Conservation (phyloP, 257 asterid genomes). For the Vinca minor region DNA sequence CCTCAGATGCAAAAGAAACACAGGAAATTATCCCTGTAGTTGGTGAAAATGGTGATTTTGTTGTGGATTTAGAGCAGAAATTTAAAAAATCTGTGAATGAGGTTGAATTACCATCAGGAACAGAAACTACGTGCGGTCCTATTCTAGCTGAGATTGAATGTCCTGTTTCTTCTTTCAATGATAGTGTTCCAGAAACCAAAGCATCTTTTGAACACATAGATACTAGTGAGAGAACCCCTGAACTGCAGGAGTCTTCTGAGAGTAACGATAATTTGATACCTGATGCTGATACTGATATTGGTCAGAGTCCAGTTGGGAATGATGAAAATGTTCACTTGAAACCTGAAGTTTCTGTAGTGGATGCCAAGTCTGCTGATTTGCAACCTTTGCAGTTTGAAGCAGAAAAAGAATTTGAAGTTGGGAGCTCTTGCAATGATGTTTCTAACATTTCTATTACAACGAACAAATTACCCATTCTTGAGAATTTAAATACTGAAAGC, state of each 20-base stretch:
- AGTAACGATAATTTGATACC: background rate
- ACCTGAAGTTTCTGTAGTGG: too few relatives aligned
- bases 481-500: conserved; percentile 21
- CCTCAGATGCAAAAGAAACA: background rate
- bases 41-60: background rate
- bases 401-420: conserved; percentile 28
- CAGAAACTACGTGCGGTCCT: background rate
- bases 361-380: conserved; percentile 15
- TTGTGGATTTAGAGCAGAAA: conserved; percentile 12
- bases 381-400: conserved; percentile 26
- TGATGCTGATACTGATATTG: background rate
- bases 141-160: background rate
- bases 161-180: conserved; percentile 8
- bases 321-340: background rate
- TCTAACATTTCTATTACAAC: conserved; percentile 22
- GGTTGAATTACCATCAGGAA: background rate
- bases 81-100: conserved; percentile 8
- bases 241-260: conserved; percentile 5
- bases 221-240: background rate
- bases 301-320: conserved; percentile 1
- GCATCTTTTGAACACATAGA: conserved; percentile 4
- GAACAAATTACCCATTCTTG: conserved; percentile 26
- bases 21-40: background rate
- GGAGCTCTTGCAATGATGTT: conserved; percentile 18
- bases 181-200: background rate